Evolutionary conservation across 2,329 filamentous ascomycete species (phyloP).

Genomic region (Aspergillus pseudoterreus): DNA sequence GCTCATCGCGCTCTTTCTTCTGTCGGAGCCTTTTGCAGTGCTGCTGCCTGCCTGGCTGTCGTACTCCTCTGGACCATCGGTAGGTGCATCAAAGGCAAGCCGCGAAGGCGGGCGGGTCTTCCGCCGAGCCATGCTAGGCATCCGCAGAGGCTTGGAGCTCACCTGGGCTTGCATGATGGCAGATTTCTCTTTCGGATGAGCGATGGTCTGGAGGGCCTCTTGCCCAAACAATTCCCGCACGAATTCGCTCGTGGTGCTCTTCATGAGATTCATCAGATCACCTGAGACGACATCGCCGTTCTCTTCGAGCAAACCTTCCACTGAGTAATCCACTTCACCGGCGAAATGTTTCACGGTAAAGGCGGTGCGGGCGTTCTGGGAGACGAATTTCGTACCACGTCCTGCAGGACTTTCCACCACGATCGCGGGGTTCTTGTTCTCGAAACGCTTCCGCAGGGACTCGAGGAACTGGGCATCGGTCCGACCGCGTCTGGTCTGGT

Average conservation of each 20-base stretch:
- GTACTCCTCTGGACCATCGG: slow-evolving; percentile 39
- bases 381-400: slow-evolving; percentile 85
- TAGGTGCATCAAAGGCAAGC: slow-evolving; percentile 30
- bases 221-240: slow-evolving; percentile 91
- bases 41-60: slow-evolving; percentile 33
- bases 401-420: slow-evolving; percentile 71
- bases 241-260: slow-evolving; percentile 82
- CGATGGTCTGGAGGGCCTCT: slow-evolving; percentile 84
- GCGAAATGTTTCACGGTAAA: slow-evolving; percentile 96
- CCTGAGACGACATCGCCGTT: slow-evolving; percentile 95
- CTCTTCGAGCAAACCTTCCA: slow-evolving; percentile 84
- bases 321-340: slow-evolving; percentile 90
- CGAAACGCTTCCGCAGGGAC: slow-evolving; percentile 85
- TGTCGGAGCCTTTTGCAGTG: slow-evolving; percentile 23
- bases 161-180: slow-evolving; percentile 95
- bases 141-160: slow-evolving; percentile 88
- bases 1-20: slow-evolving; percentile 39
- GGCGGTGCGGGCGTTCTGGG: slow-evolving; percentile 71
- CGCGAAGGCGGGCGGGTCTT: slow-evolving; percentile 59
- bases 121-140: slow-evolving; percentile 84
- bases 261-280: slow-evolving; percentile 91
- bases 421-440: slow-evolving; percentile 90
- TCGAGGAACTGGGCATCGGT: slow-evolving; percentile 88
- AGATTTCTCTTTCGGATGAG: slow-evolving; percentile 85
- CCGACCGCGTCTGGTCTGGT: slow-evolving; percentile 86